A percentile compares a stretch with the other conserved stretches of the same genome.
Conservation (phyloP, 2,329 filamentous ascomycete genomes). For the Colletotrichum lini region DNA sequence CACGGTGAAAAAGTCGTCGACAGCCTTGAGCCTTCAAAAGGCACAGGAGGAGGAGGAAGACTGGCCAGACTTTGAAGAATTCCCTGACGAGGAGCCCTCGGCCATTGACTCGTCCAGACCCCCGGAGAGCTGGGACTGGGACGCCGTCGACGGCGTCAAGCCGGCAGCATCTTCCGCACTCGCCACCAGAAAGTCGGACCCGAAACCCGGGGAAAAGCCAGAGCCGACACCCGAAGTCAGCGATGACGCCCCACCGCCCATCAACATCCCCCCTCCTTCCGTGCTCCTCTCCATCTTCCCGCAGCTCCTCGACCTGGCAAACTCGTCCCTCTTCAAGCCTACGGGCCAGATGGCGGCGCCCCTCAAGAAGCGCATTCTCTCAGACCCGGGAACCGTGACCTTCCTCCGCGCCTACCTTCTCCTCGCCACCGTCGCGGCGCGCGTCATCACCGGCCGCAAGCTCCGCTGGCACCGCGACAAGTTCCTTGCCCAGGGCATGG, state of each 20-base stretch:
- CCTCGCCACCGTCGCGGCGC: conserved; percentile 78
- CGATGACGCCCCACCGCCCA: conserved; percentile 73
- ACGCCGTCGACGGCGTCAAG: conserved; percentile 55
- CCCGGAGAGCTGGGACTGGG: conserved; percentile 65
- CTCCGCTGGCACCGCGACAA: conserved; percentile 92
- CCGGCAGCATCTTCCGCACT: conserved; percentile 20
- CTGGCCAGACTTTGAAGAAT: conserved; percentile 68
- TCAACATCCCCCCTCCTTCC: conserved; percentile 90
- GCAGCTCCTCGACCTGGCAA: conserved; percentile 76
- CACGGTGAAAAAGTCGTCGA: conserved; percentile 33
- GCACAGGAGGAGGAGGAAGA: conserved; percentile 57
- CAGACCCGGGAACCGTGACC: conserved; percentile 71
- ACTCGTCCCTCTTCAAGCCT: conserved; percentile 76
- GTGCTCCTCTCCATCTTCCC: conserved; percentile 85
- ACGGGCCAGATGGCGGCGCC: conserved; percentile 66
- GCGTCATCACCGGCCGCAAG: conserved; percentile 87
- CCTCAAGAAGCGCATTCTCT: conserved; percentile 75
- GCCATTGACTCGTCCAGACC: conserved; percentile 42
- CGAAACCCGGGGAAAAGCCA: conserved; percentile 5
- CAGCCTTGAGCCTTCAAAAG: conserved; percentile 34
- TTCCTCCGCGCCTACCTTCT: conserved; percentile 77
- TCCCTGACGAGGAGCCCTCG: conserved; percentile 48
- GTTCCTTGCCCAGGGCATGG: conserved; percentile 88
- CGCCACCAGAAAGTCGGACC: conserved; percentile 6
- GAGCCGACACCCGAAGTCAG: conserved; percentile 18